Conservation (phyloP, 164 flowering plant genomes). For the Hamamelis virginiana region DNA sequence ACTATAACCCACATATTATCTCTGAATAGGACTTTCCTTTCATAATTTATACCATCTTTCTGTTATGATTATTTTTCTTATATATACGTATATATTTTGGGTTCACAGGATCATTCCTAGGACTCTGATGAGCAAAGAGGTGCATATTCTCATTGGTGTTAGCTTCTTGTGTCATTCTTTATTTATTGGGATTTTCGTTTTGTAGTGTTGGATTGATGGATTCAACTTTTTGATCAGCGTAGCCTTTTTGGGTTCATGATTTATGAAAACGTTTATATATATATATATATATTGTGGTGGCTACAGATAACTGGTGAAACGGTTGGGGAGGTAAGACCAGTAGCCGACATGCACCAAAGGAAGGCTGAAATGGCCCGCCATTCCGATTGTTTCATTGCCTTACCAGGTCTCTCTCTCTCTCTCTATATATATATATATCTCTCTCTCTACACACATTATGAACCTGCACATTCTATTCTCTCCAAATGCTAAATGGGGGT, state of each 20-base stretch:
- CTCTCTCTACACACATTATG: background rate
- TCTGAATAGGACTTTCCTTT: background rate
- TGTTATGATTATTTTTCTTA: background rate
- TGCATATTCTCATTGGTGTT: background rate
- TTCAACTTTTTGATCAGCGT: too few species aligned
- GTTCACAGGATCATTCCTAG: slow-evolving; percentile 23
- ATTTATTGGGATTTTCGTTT: background rate
- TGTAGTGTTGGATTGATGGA: background rate
- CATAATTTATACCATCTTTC: background rate
- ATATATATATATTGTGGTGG: too few species aligned
- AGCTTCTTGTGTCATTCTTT: background rate
- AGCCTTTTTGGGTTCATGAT: too few species aligned
- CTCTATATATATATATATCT: background rate
- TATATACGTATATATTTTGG: too few species aligned
- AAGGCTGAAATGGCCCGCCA: slow-evolving; percentile 37
- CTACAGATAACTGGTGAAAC: slow-evolving; percentile 30
- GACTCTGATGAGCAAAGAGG: slow-evolving; percentile 29
- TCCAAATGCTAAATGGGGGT: background rate
- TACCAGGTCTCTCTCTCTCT: slow-evolving; percentile 28
- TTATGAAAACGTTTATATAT: too few species aligned
- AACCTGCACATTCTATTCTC: background rate
- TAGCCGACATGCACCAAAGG: slow-evolving; percentile 34
- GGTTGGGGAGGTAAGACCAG: slow-evolving; percentile 27
- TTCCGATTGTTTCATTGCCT: slow-evolving; percentile 32
- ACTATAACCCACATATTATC: background rate